A percentile compares a stretch with the other conserved stretches of the same genome.
Evolutionary conservation across 306 rosid species (phyloP).

Genomic region (Begonia peltatifolia): DNA sequence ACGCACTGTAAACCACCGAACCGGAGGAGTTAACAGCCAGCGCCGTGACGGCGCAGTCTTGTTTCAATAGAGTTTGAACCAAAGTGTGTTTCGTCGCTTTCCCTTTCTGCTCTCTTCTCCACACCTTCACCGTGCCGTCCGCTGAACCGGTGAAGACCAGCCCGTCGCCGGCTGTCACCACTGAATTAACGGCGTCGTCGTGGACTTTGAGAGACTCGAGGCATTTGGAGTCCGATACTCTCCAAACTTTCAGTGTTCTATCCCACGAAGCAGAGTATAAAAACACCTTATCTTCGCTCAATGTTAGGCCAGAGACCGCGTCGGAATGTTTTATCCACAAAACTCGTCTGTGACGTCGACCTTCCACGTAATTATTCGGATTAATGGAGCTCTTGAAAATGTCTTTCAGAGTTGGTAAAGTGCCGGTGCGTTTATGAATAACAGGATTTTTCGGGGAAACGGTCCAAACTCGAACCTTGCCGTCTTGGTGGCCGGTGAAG

Average conservation of each 20-base stretch:
- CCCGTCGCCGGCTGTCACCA: constrained; percentile 41
- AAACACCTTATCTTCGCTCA: constrained; percentile 31
- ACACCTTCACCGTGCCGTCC: constrained; percentile 76
- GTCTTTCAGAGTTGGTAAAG: constrained; percentile 68
- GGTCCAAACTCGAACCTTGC: constrained; percentile 76
- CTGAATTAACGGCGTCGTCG: constrained; percentile 75
- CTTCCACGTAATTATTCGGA: constrained; percentile 66
- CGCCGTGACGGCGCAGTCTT: constrained; percentile 82
- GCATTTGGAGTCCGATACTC: constrained; percentile 55
- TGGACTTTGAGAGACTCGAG: constrained; percentile 61
- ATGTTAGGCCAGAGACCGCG: constrained; percentile 65
- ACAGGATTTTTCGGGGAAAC: constrained; percentile 36
- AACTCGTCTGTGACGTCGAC: constrained; percentile 35
- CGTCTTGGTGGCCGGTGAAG: constrained; percentile 90
- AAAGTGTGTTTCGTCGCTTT: constrained; percentile 38
- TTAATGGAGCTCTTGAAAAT: constrained; percentile 79
- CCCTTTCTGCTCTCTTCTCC: constrained; percentile 41
- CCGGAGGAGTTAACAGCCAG: constrained; percentile 30
- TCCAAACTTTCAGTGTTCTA: constrained; percentile 69
- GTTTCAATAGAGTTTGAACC: constrained; percentile 46
- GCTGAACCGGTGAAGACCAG: constrained; percentile 68
- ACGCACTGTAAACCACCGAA: constrained; percentile 50
- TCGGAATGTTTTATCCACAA: constrained; percentile 82
- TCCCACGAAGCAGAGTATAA: constrained; percentile 91
- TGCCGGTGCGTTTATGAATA: constrained; percentile 71